These are phyloP conservation scores for Cucurbita ficifolia DNA, from an alignment of 306 rosid species.

Conservation along the genomic window DNA sequence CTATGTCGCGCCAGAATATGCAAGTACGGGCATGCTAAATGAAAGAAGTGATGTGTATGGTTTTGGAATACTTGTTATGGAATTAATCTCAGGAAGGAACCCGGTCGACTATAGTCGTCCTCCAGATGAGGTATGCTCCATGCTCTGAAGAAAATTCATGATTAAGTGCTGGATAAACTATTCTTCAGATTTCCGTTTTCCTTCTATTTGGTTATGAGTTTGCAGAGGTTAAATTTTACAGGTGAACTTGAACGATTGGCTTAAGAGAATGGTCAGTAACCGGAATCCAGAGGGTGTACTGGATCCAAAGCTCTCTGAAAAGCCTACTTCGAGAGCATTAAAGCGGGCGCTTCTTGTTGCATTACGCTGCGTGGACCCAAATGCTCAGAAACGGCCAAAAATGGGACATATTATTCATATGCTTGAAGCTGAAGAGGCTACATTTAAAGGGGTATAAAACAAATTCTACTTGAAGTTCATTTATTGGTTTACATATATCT, in stretches of 20 bases:
- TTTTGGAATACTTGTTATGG: conserved; percentile 87
- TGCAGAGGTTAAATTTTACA: conserved; percentile 16
- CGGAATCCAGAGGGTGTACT: conserved; percentile 66
- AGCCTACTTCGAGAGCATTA: conserved; percentile 59
- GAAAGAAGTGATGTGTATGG: conserved; percentile 80
- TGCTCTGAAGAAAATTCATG: background rate
- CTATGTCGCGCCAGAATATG: conserved; percentile 91
- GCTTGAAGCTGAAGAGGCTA: conserved; percentile 84
- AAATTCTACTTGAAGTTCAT: conserved; percentile 10
- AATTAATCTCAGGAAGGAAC: conserved; percentile 76
- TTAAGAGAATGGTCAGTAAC: conserved; percentile 69
- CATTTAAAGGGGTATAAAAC: conserved; percentile 51
- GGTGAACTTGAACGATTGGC: conserved; percentile 87
- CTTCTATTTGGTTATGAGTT: background rate
- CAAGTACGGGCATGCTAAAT: conserved; percentile 84
- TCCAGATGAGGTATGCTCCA: conserved; percentile 50
- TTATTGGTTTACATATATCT: background rate
- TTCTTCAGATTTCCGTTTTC: background rate
- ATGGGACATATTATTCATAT: conserved; percentile 87
- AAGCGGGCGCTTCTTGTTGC: conserved; percentile 85
- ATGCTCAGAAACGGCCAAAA: conserved; percentile 67
- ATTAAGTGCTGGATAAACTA: background rate
- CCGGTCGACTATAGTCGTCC: conserved; percentile 77
- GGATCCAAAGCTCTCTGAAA: conserved; percentile 73
- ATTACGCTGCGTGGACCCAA: conserved; percentile 71